These are phyloP conservation scores for Galerina sulciceps DNA, from an alignment of 768 basidiomycete species.

Conservation along the genomic window DNA sequence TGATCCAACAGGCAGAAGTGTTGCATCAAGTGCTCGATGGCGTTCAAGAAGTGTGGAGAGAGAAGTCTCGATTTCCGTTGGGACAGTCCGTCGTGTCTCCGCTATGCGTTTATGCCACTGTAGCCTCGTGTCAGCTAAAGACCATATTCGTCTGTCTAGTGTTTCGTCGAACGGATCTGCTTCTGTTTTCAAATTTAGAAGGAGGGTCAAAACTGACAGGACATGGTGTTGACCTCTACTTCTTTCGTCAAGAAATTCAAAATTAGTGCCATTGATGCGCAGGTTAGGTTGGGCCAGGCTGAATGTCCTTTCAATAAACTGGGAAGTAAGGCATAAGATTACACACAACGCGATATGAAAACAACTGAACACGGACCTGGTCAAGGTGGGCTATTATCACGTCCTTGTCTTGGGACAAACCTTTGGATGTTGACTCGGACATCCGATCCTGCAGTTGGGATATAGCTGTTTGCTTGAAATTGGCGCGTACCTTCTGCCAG, in stretches of 20 bases:
- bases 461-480: constrained; percentile 52
- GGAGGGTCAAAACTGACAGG: not conserved
- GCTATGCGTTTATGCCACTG: constrained; percentile 78
- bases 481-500: constrained; percentile 65
- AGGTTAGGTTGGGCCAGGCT: constrained; percentile 70
- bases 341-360: not conserved
- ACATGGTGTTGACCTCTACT: constrained; percentile 48
- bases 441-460: constrained; percentile 47
- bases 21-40: constrained; percentile 32
- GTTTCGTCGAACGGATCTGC: constrained; percentile 87
- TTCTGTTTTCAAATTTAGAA: constrained; percentile 37
- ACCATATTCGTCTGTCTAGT: constrained; percentile 83
- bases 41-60: constrained; percentile 34
- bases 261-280: constrained; percentile 79
- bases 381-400: constrained; percentile 52
- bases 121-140: constrained; percentile 72
- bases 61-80: constrained; percentile 50
- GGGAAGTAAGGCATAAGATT: constrained; percentile 7
- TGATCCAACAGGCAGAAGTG: constrained; percentile 14
- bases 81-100: constrained; percentile 65
- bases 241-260: constrained; percentile 62
- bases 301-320: constrained; percentile 71
- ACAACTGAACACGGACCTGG: constrained; percentile 39
- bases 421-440: constrained; percentile 43
- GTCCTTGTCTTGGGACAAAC: constrained; percentile 46